Conservation (phyloP, 768 basidiomycete species). For the Dentipellis sp. region DNA sequence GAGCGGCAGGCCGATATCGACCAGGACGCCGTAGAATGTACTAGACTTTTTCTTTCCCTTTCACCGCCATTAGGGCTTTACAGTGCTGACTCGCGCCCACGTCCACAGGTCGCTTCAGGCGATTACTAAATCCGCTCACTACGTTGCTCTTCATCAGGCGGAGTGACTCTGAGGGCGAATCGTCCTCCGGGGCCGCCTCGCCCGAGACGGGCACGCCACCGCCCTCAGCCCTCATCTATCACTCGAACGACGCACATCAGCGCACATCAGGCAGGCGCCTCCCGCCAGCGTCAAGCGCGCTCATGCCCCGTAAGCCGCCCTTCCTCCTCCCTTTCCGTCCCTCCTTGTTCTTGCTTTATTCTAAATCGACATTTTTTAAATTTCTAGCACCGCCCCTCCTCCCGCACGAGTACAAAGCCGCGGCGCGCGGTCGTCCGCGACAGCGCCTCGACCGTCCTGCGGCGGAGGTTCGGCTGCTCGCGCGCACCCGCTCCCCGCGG, state of each 20-base stretch:
- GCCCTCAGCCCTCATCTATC: background rate
- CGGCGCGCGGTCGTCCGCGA: constrained; percentile 7
- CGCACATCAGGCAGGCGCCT: background rate
- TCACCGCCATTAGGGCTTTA: background rate
- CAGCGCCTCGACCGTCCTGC: constrained; percentile 3
- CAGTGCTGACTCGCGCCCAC: background rate
- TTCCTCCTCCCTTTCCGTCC: background rate
- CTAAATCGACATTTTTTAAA: too few relatives aligned
- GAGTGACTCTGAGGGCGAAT: constrained; percentile 1
- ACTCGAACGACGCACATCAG: background rate
- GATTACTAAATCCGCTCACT: constrained; percentile 12
- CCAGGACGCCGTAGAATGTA: background rate
- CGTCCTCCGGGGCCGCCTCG: background rate
- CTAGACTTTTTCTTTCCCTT: background rate
- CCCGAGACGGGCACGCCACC: background rate
- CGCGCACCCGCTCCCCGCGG: constrained; percentile 13
- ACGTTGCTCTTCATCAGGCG: constrained; percentile 13
- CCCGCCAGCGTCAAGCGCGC: constrained; percentile 4
- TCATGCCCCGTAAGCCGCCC: constrained; percentile 14
- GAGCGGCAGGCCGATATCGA: constrained; percentile 9
- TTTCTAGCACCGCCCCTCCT: constrained; percentile 10
- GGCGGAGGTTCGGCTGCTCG: constrained; percentile 6
- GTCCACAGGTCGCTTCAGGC: constrained; percentile 8
- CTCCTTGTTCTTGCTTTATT: too few relatives aligned
- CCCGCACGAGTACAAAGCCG: constrained; percentile 5